Percentiles rank a stretch among this genome's conserved stretches.
phyloP scores from a whole-genome alignment of 208 protist genomes.

The Acanthamoeba castellanii region DNA sequence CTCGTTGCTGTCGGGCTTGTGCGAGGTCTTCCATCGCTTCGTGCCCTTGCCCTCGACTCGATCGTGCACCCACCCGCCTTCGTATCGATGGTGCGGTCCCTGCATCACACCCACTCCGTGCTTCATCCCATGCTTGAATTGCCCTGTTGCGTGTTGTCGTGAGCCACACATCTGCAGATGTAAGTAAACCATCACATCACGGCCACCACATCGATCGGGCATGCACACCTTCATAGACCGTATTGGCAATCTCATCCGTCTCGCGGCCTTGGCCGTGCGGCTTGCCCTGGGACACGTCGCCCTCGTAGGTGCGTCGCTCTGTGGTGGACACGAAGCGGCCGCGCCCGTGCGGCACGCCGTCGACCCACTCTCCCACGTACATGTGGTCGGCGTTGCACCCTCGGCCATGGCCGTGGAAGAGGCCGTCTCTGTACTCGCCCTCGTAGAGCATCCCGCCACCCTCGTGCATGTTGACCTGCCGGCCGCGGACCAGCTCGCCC shows the following conservation, averaged over 20 bases:
- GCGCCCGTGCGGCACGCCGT: neutral
- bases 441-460: conserved; percentile 13
- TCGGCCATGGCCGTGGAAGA: neutral
- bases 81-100: neutral
- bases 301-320: neutral
- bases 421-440: conserved; percentile 2
- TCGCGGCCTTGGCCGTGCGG: neutral
- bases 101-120: conserved; percentile 41
- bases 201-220: neutral
- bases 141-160: neutral
- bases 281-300: conserved; percentile 1
- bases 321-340: neutral
- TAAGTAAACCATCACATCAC: too few species aligned
- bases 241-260: neutral
- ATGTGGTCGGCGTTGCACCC: neutral
- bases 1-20: conserved; percentile 1
- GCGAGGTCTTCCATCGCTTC: conserved; percentile 24
- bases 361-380: conserved; percentile 9
- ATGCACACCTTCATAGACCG: neutral
- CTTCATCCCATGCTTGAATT: conserved; percentile 27
- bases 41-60: neutral
- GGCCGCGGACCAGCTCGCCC: neutral
- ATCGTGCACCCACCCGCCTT: conserved; percentile 33
- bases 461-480: neutral
- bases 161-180: neutral